These are phyloP conservation scores for Aspergillus indologenus DNA, from an alignment of 495 filamentous ascomycete genomes.

Conservation along the genomic window DNA sequence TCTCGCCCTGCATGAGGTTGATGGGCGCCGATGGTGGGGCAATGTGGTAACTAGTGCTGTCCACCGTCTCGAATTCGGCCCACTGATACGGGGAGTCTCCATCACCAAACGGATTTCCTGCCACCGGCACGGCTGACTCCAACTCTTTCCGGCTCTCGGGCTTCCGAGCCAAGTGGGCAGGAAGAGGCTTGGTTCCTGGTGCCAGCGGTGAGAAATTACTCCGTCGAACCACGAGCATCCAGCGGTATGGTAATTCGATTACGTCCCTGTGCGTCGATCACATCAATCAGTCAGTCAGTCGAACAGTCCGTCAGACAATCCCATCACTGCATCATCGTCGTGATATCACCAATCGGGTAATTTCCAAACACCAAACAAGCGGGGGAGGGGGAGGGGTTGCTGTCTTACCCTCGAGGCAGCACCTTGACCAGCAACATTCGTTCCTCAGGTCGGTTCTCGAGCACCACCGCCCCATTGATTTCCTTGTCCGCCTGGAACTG, in stretches of 20 bases:
- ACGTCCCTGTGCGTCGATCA: slow-evolving; percentile 36
- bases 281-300: slow-evolving; percentile 3
- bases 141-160: slow-evolving; percentile 43
- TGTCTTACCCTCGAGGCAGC: slow-evolving; percentile 76
- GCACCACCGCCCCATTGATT: slow-evolving; percentile 85
- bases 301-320: no score
- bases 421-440: slow-evolving; percentile 76
- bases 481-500: slow-evolving; percentile 88
- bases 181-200: slow-evolving; percentile 57
- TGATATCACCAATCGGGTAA: slow-evolving; percentile 11
- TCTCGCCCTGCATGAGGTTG: slow-evolving; percentile 63
- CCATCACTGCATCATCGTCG: not conserved
- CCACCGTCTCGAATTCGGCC: slow-evolving; percentile 74
- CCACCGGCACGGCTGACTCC: slow-evolving; percentile 51
- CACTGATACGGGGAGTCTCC: slow-evolving; percentile 59
- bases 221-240: slow-evolving; percentile 53
- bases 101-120: slow-evolving; percentile 58
- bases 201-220: slow-evolving; percentile 49
- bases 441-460: slow-evolving; percentile 70
- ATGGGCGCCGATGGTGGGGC: slow-evolving; percentile 56
- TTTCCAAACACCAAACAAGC: slow-evolving; percentile 19
- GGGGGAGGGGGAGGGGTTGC: not conserved
- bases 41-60: slow-evolving; percentile 38
- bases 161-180: slow-evolving; percentile 53
- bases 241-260: slow-evolving; percentile 54